Base-by-base conservation (phyloP, 331 rosid genomes). In the Acacia pycnantha region DNA sequence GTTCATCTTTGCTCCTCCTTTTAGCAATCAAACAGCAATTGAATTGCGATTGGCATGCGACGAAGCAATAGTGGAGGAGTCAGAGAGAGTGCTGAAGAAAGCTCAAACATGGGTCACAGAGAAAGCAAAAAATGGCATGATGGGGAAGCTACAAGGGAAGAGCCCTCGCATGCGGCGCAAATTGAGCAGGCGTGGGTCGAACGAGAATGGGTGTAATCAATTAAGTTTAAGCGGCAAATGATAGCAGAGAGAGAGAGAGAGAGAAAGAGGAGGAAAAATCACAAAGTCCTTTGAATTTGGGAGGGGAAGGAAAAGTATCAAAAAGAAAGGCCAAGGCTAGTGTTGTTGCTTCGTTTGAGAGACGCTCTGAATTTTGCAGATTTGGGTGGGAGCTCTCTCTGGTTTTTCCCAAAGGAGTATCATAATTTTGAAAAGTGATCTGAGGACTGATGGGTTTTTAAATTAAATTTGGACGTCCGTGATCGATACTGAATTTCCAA, bases 171-270 rank as follows among this genome's bases (percentile, higher is more conserved):
- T 84, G 89, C 89, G 72, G 81, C 85, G 71, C 79, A 84, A 80
- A 82, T 82, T 77, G 84, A 81, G 87, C 51, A 84, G 82, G 87
- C 88, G 86, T 86, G 89, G 77, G 62, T 70, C 26, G 79, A 18
- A 73, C 61, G 53, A 58, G 70, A 66, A 86, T 83, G 86, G 88
- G 90, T 72, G 81, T 61, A 89, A 85, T 90, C 82, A 84, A 88
- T 85, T 82, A 75, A 74, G 77, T 44, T 70, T 31, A 72, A 77
- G 77, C 71, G 74, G 81, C 74, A 78, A 59, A 73, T 66, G 82
- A 81, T 44, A 69, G 62, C 73, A 77, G 72, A 41, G 79, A 82
- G 82, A 43, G 72, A 59, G 73, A 85, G 77, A 81, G 69, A 85
- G 80, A 79, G 67, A 48, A 76, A 71, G 44, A 37, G 78, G 35